Evolutionary conservation across 257 asterid genomes (phyloP).

Genomic region (Forsythia viridissima): DNA sequence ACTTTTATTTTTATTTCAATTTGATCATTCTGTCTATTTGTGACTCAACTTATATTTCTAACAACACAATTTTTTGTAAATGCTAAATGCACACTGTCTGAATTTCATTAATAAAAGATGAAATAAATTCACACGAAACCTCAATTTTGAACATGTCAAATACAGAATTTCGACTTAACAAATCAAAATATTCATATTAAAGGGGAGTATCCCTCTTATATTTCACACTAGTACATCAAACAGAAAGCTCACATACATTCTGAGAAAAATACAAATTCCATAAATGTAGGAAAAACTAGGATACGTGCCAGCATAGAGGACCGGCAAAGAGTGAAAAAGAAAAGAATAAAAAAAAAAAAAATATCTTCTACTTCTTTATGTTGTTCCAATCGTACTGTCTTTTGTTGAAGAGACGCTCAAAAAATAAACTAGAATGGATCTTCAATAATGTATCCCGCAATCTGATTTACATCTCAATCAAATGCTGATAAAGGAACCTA

Average conservation of each 20-base stretch:
- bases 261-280: conserved; percentile 48
- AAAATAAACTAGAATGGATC: conserved; percentile 51
- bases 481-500: not conserved
- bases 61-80: too few relatives aligned
- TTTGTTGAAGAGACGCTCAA: conserved; percentile 48
- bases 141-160: conserved; percentile 5
- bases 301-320: conserved; percentile 39
- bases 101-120: not conserved
- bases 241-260: conserved; percentile 57
- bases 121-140: not conserved
- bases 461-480: conserved; percentile 68
- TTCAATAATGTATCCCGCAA: conserved; percentile 55
- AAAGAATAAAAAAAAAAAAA: conserved; percentile 30
- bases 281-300: conserved; percentile 27
- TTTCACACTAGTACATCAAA: conserved; percentile 61
- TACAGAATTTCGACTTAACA: conserved; percentile 38
- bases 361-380: conserved; percentile 43
- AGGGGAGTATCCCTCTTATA: conserved; percentile 54
- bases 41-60: too few relatives aligned
- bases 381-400: conserved; percentile 43
- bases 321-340: conserved; percentile 21
- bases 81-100: not conserved
- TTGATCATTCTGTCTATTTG: too few relatives aligned
- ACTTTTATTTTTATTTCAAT: too few relatives aligned
- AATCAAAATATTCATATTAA: conserved; percentile 44